These are phyloP conservation scores for Coniochaeta sp. DNA, from an alignment of 2,329 filamentous ascomycete species.

Conservation along the genomic window DNA sequence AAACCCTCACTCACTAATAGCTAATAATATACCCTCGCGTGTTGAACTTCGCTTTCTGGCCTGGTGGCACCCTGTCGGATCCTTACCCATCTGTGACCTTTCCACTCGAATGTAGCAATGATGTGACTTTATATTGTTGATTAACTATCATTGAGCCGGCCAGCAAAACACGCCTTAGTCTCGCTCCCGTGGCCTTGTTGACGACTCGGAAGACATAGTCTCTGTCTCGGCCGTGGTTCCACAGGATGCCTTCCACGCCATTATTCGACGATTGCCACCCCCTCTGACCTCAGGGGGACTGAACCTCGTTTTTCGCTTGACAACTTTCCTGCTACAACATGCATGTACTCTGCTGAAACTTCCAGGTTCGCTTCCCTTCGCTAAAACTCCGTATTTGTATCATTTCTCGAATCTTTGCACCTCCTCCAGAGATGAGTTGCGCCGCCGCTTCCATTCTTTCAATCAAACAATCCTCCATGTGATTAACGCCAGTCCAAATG, in stretches of 20 bases:
- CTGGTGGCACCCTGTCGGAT: background rate
- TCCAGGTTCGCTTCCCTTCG: background rate
- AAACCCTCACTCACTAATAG: conserved; percentile 20
- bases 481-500: background rate
- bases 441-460: background rate
- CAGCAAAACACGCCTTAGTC: background rate
- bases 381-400: background rate
- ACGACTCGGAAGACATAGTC: too few species aligned
- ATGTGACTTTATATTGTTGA: background rate
- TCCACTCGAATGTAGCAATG: too few species aligned
- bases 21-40: conserved; percentile 19
- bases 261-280: background rate
- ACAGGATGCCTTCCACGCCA: background rate
- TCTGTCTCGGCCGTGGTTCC: too few species aligned
- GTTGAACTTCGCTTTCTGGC: background rate
- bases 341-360: background rate
- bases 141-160: background rate
- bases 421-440: background rate
- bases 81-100: background rate
- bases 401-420: background rate
- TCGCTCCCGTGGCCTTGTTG: background rate
- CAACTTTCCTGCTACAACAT: background rate
- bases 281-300: background rate
- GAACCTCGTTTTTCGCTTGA: background rate
- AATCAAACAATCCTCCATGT: background rate